A percentile compares a stretch with the other conserved stretches of the same genome.
Evolutionary conservation across 441 rosid genomes (phyloP).

Genomic region (Biscutella laevigata): DNA sequence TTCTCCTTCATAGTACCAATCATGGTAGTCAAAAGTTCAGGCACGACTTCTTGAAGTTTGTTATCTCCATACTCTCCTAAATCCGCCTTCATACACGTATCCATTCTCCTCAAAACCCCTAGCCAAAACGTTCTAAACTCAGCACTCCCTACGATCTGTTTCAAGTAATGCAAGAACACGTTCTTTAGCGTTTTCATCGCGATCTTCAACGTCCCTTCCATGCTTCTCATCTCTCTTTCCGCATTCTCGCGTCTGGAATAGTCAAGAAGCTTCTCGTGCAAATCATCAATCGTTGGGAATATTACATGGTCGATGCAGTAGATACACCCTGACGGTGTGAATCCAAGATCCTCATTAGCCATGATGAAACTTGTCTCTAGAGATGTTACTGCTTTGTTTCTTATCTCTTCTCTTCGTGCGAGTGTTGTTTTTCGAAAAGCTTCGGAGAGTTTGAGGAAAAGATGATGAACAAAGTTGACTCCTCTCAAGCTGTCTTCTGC

Average conservation of each 20-base stretch:
- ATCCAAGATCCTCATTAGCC: constrained; percentile 50
- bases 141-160: constrained; percentile 39
- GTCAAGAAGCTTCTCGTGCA: constrained; percentile 72
- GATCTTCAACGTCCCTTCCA: constrained; percentile 66
- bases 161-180: constrained; percentile 36
- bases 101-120: constrained; percentile 82
- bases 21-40: constrained; percentile 52
- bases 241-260: constrained; percentile 67
- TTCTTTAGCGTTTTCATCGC: constrained; percentile 56
- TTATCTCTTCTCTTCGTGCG: constrained; percentile 69
- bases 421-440: constrained; percentile 71
- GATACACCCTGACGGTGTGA: constrained; percentile 49
- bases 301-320: constrained; percentile 63
- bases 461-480: constrained; percentile 30
- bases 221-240: constrained; percentile 71
- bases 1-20: constrained; percentile 56
- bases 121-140: constrained; percentile 78
- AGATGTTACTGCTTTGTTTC: constrained; percentile 54
- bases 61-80: constrained; percentile 57
- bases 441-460: constrained; percentile 69
- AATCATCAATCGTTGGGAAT: constrained; percentile 71
- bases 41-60: constrained; percentile 42
- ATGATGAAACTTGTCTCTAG: constrained; percentile 43
- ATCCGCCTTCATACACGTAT: constrained; percentile 85
- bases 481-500: constrained; percentile 34